Base-by-base conservation (phyloP, 2,329 filamentous ascomycete species). In the Alternaria sp. region DNA sequence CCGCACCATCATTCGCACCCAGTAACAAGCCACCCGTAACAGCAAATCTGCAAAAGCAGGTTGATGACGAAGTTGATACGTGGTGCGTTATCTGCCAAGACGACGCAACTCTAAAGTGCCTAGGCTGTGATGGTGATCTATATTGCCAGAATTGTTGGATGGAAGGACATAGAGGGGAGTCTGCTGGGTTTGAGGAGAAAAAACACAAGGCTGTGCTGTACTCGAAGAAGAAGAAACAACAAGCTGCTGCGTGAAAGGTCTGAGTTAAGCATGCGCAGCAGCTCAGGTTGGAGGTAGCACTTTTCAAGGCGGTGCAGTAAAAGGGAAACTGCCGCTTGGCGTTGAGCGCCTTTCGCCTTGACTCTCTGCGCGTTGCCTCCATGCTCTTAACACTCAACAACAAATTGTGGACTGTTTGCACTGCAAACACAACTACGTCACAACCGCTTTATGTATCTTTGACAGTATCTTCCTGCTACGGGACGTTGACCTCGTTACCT, bases 31-130 rank as follows among this genome's bases (percentile, higher is more conserved):
- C 75, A 9, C 66, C 72, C 2, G 55, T 74, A 1, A 72, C 73
- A 44, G 71, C 74, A 6, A 80, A 69, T 48, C 48, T 77, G 13
- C 70, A 77, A n/a, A 73, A 72, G 46, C 80, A 78, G 71, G 86
- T 88, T 0, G 89, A 93, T 67, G 88, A 89, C 33, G 90, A 94
- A 67, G 83, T 89, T 61, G 87, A 89, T 40, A 86, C 84, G 1
- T 96, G 91, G 91, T 96, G 92, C 74, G 85, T 88, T 31, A 92
- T 95, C 9, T 96, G 92, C 72, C 86, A 90, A 45, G 90, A 92
- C 58, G 90, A 95, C 70, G 91, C 89, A 0, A 87, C 86, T 3
- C 78, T 95, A 28, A 83, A 83, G 56, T 96, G 92, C 72, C 72
- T 88, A 0, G 91, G 89, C 3, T 96, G 92, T 68, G 87, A 83